These are phyloP conservation scores for Rhodotorula paludigena DNA, from an alignment of 768 basidiomycete species.

Conservation along the genomic window DNA sequence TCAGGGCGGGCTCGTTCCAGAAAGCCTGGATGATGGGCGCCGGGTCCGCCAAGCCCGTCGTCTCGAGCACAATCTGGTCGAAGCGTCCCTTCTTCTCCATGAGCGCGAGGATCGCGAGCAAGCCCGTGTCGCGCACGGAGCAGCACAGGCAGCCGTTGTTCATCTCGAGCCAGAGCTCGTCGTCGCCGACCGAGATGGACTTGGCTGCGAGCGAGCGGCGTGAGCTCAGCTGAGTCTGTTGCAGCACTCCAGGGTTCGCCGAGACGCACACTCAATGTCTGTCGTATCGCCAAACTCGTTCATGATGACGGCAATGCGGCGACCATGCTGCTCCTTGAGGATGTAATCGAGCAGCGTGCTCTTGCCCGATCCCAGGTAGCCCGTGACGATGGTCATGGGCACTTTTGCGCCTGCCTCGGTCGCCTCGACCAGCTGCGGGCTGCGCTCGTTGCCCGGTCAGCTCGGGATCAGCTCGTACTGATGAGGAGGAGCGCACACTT, in stretches of 20 bases:
- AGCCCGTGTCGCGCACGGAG: slow-evolving; percentile 88
- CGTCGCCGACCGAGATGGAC: slow-evolving; percentile 65
- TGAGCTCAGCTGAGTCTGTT: background rate
- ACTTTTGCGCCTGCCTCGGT: slow-evolving; percentile 48
- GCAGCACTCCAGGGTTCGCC: background rate
- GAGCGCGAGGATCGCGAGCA: slow-evolving; percentile 68
- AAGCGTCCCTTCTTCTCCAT: slow-evolving; percentile 64
- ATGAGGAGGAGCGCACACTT: background rate
- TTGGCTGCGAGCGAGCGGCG: slow-evolving; percentile 59
- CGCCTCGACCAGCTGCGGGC: slow-evolving; percentile 15
- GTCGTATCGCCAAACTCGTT: slow-evolving; percentile 83
- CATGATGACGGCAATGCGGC: slow-evolving; percentile 79
- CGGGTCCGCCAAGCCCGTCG: slow-evolving; percentile 93
- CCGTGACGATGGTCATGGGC: slow-evolving; percentile 89
- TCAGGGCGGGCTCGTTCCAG: slow-evolving; percentile 37
- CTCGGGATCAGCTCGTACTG: background rate
- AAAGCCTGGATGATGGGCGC: slow-evolving; percentile 46
- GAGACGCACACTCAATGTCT: slow-evolving; percentile 78
- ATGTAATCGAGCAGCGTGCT: slow-evolving; percentile 86
- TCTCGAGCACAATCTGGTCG: slow-evolving; percentile 92
- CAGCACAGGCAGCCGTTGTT: slow-evolving; percentile 91
- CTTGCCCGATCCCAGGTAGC: slow-evolving; percentile 86
- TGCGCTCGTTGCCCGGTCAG: background rate
- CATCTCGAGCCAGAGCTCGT: slow-evolving; percentile 72
- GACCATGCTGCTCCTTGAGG: slow-evolving; percentile 86